Percentiles rank a stretch among this genome's conserved stretches.
These are phyloP conservation scores for Aspergillus novoparasiticus DNA, from an alignment of 2,329 filamentous ascomycete species.

Conservation along the genomic window DNA sequence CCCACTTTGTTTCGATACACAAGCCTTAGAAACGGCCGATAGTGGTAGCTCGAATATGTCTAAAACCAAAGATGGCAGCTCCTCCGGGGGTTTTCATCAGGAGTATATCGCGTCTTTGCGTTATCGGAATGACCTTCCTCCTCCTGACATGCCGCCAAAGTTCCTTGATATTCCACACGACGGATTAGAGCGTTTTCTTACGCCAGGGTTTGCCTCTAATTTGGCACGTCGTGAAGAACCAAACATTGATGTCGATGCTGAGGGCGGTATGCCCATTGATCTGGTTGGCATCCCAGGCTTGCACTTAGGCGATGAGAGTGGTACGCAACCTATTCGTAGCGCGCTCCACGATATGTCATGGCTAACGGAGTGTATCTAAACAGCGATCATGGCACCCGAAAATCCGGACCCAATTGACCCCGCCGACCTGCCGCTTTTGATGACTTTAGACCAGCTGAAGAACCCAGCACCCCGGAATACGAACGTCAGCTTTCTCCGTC, in stretches of 20 bases:
- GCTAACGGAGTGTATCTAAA: constrained; percentile 25
- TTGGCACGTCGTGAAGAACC: constrained; percentile 88
- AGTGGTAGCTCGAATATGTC: constrained; percentile 33
- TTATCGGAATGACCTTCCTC: constrained; percentile 93
- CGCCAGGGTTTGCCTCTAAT: constrained; percentile 83
- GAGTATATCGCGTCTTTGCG: constrained; percentile 96
- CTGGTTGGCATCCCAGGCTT: constrained; percentile 92
- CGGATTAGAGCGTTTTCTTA: constrained; percentile 87
- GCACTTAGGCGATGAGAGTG: constrained; percentile 92
- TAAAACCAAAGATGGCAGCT: constrained; percentile 42
- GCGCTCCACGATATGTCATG: constrained; percentile 8
- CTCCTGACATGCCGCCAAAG: constrained; percentile 92
- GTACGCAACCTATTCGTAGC: constrained; percentile 52
- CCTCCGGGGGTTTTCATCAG: constrained; percentile 67
- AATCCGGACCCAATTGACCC: constrained; percentile 74
- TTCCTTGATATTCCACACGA: constrained; percentile 95
- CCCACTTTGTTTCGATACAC: constrained; percentile 9
- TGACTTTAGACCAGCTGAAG: constrained; percentile 79
- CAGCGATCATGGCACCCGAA: constrained; percentile 80
- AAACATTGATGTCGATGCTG: constrained; percentile 96
- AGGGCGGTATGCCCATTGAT: constrained; percentile 96
- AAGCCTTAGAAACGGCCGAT: neutral
- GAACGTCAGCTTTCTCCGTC: constrained; percentile 88
- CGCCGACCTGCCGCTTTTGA: constrained; percentile 79
- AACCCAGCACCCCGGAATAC: constrained; percentile 77